phyloP scores from a whole-genome alignment of 805 yeast genomes.

The Cyberlindnera petersonii region DNA sequence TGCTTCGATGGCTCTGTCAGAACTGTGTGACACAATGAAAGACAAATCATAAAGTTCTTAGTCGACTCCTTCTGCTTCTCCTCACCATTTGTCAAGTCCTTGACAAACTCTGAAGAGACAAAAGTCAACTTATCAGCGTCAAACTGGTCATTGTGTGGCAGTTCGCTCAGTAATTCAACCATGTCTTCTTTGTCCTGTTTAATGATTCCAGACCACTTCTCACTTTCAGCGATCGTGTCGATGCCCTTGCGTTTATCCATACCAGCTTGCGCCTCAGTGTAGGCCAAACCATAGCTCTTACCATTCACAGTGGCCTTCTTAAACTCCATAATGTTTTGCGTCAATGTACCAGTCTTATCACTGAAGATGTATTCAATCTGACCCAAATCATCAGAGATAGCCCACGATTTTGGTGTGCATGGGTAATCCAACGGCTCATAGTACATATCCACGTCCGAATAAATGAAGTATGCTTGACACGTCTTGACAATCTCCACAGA shows the following conservation, averaged over 20 bases:
- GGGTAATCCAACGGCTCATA: slow-evolving; percentile 69
- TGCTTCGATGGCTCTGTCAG: slow-evolving; percentile 63
- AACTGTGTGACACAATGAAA: slow-evolving; percentile 77
- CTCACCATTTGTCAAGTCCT: slow-evolving; percentile 44
- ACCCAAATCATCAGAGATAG: slow-evolving; percentile 79
- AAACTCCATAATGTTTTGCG: slow-evolving; percentile 83
- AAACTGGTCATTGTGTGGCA: slow-evolving; percentile 36
- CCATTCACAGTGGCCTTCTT: slow-evolving; percentile 78
- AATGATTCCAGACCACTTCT: slow-evolving; percentile 47
- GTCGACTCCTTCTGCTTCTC: slow-evolving; percentile 54
- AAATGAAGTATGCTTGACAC: slow-evolving; percentile 75
- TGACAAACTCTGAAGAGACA: slow-evolving; percentile 59
- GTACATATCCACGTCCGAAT: slow-evolving; percentile 70
- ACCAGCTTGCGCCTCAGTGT: slow-evolving; percentile 80
- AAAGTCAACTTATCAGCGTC: slow-evolving; percentile 62
- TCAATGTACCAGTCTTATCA: slow-evolving; percentile 80
- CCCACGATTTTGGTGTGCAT: slow-evolving; percentile 82
- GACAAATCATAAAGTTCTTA: slow-evolving; percentile 69
- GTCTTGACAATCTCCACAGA: slow-evolving; percentile 80
- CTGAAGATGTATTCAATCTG: slow-evolving; percentile 81
- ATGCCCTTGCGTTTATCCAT: slow-evolving; percentile 71
- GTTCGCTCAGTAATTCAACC: slow-evolving; percentile 40
- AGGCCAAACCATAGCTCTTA: slow-evolving; percentile 68
- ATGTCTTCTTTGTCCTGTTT: slow-evolving; percentile 53
- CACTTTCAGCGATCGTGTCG: slow-evolving; percentile 58